phyloP scores from a whole-genome alignment of 805 yeast species.

The Teunomyces lycoperdinae region DNA sequence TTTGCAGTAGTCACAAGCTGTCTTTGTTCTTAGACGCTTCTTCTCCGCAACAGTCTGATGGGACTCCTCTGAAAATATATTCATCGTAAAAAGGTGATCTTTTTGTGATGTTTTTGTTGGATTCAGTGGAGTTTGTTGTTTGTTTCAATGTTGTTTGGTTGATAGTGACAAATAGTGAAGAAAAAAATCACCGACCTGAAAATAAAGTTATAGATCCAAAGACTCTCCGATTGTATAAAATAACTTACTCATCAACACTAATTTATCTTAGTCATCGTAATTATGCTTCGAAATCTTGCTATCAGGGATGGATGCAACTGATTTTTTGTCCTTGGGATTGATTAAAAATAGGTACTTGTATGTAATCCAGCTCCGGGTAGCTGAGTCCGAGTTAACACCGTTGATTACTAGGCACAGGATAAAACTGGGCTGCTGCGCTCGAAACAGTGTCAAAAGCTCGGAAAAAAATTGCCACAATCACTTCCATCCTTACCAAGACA shows the following conservation, averaged over 20 bases:
- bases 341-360: not conserved
- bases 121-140: not conserved
- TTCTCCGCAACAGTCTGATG: not conserved
- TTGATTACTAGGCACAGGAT: too few relatives aligned
- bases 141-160: not conserved
- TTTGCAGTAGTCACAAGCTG: slow-evolving; percentile 51
- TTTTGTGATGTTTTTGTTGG: too few relatives aligned
- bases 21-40: slow-evolving; percentile 26
- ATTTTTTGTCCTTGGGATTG: not conserved
- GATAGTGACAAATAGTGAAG: not conserved
- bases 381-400: too few relatives aligned
- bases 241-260: not conserved
- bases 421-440: too few relatives aligned
- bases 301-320: not conserved
- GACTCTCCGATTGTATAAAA: not conserved
- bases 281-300: not conserved
- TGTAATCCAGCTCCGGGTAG: too few relatives aligned
- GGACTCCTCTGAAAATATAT: not conserved
- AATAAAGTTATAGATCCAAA: not conserved
- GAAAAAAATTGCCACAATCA: too few relatives aligned
- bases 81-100: not conserved
- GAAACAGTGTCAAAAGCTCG: too few relatives aligned
- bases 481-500: too few relatives aligned
- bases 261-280: not conserved
- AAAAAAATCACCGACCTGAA: not conserved